These are phyloP conservation scores for Erythrophleum ivorense DNA, from an alignment of 331 rosid genomes.

Conservation along the genomic window DNA sequence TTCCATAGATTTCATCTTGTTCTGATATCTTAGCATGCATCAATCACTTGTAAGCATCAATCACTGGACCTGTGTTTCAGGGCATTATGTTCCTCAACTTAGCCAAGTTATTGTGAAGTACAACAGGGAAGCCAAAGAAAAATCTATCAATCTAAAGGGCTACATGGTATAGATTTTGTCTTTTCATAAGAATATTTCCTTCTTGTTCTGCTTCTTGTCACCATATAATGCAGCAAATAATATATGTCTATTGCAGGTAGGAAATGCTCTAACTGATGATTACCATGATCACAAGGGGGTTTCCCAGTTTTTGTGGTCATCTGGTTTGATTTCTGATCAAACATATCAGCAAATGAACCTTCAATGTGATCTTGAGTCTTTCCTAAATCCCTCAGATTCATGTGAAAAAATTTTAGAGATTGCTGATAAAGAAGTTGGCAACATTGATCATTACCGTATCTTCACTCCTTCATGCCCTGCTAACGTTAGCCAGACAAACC, in stretches of 20 bases:
- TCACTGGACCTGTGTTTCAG: slow-evolving; percentile 50
- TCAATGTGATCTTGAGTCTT: slow-evolving; percentile 59
- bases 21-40: slow-evolving; percentile 6
- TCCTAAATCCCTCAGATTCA: slow-evolving; percentile 57
- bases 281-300: slow-evolving; percentile 77
- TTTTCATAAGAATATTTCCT: slow-evolving; percentile 13
- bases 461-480: slow-evolving; percentile 59
- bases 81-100: slow-evolving; percentile 96
- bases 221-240: background rate
- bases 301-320: slow-evolving; percentile 84
- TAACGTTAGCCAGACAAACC: slow-evolving; percentile 55
- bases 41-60: slow-evolving; percentile 30
- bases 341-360: slow-evolving; percentile 67
- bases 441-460: slow-evolving; percentile 82
- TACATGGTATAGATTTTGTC: slow-evolving; percentile 64
- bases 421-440: slow-evolving; percentile 66
- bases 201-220: background rate
- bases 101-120: slow-evolving; percentile 77
- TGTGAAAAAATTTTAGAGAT: slow-evolving; percentile 54
- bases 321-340: slow-evolving; percentile 89
- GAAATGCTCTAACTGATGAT: slow-evolving; percentile 90
- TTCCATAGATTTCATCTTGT: slow-evolving; percentile 8
- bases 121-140: slow-evolving; percentile 53
- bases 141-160: slow-evolving; percentile 78
- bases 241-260: slow-evolving; percentile 65